Evolutionary conservation across 495 filamentous ascomycete genomes (phyloP).

Genomic region (Podospora didyma): DNA sequence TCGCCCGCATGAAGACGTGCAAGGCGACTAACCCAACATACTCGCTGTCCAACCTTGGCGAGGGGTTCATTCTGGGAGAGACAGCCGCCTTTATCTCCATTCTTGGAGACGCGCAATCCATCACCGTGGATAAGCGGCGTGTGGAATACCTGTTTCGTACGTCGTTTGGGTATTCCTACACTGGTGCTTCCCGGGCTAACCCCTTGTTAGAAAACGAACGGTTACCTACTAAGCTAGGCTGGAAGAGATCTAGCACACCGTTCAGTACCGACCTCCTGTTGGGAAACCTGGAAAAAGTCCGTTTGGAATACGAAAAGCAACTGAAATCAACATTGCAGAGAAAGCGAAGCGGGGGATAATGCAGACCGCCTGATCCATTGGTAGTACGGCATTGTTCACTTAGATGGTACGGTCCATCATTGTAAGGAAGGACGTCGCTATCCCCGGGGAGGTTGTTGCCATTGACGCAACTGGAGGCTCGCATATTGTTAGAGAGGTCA

Average conservation of each 20-base stretch:
- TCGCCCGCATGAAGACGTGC: conserved; percentile 37
- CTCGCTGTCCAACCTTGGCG: conserved; percentile 28
- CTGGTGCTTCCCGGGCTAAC: neutral
- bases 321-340: conserved; percentile 2
- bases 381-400: conserved; percentile 1
- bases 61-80: conserved; percentile 41
- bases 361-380: conserved; percentile 4
- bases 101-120: conserved; percentile 37
- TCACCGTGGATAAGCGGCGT: conserved; percentile 29
- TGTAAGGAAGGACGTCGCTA: neutral
- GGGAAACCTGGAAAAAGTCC: conserved; percentile 3
- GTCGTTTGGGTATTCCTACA: conserved; percentile 7
- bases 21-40: conserved; percentile 39
- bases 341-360: conserved; percentile 6
- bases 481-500: no score
- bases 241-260: neutral
- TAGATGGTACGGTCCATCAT: neutral
- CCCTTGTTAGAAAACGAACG: conserved; percentile 38
- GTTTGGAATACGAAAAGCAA: conserved; percentile 2
- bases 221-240: conserved; percentile 42
- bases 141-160: conserved; percentile 44
- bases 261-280: conserved; percentile 7
- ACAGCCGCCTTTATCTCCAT: conserved; percentile 38
- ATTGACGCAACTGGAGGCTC: no score
- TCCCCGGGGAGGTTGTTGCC: no score